A percentile compares a stretch with the other conserved stretches of the same genome.
Conservation (phyloP, 2,329 filamentous ascomycete genomes). For the Diplodia seriata region DNA sequence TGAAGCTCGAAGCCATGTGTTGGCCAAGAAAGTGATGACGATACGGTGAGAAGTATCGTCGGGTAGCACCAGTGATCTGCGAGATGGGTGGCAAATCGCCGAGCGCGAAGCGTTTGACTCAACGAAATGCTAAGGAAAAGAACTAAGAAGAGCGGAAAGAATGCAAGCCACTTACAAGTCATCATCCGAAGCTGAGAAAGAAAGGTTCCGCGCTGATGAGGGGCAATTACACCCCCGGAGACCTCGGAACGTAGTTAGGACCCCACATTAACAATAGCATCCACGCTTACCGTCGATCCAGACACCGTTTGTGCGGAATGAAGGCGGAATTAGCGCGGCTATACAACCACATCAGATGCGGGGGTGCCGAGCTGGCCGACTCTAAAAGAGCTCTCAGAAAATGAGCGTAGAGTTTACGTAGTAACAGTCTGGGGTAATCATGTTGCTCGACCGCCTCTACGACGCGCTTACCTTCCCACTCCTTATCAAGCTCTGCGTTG, state of each 20-base stretch:
- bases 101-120: too few species aligned
- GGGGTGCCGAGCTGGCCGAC: neutral
- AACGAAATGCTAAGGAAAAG: neutral
- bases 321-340: neutral
- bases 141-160: neutral
- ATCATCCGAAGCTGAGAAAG: neutral
- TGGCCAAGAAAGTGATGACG: neutral
- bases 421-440: neutral
- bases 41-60: neutral
- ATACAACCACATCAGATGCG: neutral
- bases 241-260: neutral
- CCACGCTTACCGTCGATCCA: neutral
- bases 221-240: neutral
- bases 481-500: neutral
- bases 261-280: neutral
- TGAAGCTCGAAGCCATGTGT: neutral
- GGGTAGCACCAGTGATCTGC: neutral
- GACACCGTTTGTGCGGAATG: neutral
- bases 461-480: neutral
- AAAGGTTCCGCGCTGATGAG: neutral
- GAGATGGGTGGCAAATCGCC: neutral
- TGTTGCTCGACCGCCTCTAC: neutral
- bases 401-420: neutral
- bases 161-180: neutral
- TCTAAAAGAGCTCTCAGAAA: neutral